Percentiles rank a stretch among this genome's conserved stretches.
phyloP scores from a whole-genome alignment of 1,284 basidiomycete species.

The Cystobasidiaceae sp. region DNA sequence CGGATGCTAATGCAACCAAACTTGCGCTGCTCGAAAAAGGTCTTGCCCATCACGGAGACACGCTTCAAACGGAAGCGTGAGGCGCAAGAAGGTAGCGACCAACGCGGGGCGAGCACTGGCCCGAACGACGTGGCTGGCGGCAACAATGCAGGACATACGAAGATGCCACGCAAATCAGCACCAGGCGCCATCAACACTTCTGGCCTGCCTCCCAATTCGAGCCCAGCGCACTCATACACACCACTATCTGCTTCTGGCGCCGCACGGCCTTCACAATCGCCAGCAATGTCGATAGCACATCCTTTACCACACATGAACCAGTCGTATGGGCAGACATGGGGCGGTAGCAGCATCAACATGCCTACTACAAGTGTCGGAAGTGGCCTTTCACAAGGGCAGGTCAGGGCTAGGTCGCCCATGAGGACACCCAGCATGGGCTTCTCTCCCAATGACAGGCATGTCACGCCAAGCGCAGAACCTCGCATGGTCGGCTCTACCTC shows the following conservation, averaged over 20 bases:
- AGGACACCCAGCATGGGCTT: constrained; percentile 26
- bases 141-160: neutral
- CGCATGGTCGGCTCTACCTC: constrained; percentile 66
- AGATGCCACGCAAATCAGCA: constrained; percentile 7
- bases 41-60: constrained; percentile 95
- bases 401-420: constrained; percentile 2
- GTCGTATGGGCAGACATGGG: neutral
- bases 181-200: constrained; percentile 5
- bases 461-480: constrained; percentile 41
- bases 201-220: neutral
- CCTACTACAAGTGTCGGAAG: neutral
- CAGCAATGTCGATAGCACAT: neutral
- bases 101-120: constrained; percentile 22
- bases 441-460: constrained; percentile 6
- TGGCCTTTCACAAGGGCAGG: neutral
- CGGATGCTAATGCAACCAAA: neutral
- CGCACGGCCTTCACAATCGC: neutral
- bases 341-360: neutral
- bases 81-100: constrained; percentile 56
- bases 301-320: neutral
- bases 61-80: constrained; percentile 91
- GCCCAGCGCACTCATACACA: neutral
- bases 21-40: constrained; percentile 45
- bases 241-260: neutral
- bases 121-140: constrained; percentile 4